Percentiles rank a stretch among this genome's conserved stretches.
Evolutionary conservation across 2,329 filamentous ascomycete species (phyloP).

Genomic region (Sporothrix variecibatus): DNA sequence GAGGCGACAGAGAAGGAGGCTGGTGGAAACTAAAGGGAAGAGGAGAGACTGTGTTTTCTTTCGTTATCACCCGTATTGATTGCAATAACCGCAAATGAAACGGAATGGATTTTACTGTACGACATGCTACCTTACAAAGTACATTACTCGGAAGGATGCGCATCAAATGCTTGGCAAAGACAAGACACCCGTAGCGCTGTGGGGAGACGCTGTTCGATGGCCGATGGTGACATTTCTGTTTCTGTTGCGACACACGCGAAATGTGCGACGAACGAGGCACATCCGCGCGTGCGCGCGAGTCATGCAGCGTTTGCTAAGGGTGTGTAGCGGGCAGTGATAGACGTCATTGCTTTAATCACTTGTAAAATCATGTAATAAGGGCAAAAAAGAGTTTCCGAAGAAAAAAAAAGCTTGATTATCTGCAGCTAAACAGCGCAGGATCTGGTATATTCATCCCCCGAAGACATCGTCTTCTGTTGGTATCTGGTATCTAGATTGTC

Average conservation of each 20-base stretch:
- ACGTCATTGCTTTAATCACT: neutral
- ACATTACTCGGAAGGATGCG: neutral
- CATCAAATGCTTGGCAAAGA: conserved; percentile 5
- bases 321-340: neutral
- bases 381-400: no score
- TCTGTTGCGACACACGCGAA: neutral
- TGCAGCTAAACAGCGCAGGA: neutral
- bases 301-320: neutral
- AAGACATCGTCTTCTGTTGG: neutral
- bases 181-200: neutral
- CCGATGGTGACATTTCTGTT: neutral
- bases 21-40: neutral
- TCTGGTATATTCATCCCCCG: conserved; percentile 5
- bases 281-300: neutral
- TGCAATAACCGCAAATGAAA: neutral
- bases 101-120: neutral
- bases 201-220: neutral
- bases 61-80: neutral
- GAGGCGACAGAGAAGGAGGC: conserved; percentile 53
- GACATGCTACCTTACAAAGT: neutral
- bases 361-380: neutral
- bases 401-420: conserved; percentile 6
- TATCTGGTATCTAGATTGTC: conserved; percentile 16
- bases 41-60: neutral
- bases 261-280: neutral